Base-by-base conservation (phyloP, 768 basidiomycete species). In the Tricholoma hemisulphureum region DNA sequence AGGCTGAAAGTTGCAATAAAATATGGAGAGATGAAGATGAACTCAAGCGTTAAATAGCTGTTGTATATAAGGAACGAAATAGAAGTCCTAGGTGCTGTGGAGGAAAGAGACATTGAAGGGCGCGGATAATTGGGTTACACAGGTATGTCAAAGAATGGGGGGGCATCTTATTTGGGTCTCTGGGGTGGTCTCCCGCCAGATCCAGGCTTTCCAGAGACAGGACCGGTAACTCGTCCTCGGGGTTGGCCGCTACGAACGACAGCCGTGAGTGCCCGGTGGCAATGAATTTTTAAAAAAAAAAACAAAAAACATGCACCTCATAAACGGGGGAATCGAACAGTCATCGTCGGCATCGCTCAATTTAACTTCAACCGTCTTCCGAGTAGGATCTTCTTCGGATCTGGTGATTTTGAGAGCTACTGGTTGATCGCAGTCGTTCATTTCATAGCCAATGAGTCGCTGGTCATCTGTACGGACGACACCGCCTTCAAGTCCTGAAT, bases 131-230 rank as follows among this genome's bases (percentile, higher is more conserved):
- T 32, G 50, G 21, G 20, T 14, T 43, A 20, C 18, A 34, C n/a
- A 10, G 35, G 31, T 29, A 57, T 18, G 24, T 4, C 18, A 20
- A 20, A 3, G 10, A 23, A 20, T 7, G n/a, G 20, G 18, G 20
- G 18, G 9, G 29, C 29, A 32, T n/a, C 18, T 57, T 37, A 58
- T 48, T 56, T 56, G 39, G 55, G 59, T 50, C 52, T 60, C 14
- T 45, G 51, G 8, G 59, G 55, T 20, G 51, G 59, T 23, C 57
- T 57, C 53, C 35, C 28, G n/a, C 43, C 37, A 18, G 57, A 56
- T 11, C 54, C 48, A 32, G 59, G 51, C 10, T 24, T 39, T 24
- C 43, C 13, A 45, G 43, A 45, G 20, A 24, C 24, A 45, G 20
- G 6, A 41, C 18, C 20, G 21, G 18, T 34, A 10, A 34, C 32